Evolutionary conservation across 176 grass and related monocot genomes (phyloP), one percentile per base, ranked within the genome.

Genomic region (Raddia guianensis): DNA sequence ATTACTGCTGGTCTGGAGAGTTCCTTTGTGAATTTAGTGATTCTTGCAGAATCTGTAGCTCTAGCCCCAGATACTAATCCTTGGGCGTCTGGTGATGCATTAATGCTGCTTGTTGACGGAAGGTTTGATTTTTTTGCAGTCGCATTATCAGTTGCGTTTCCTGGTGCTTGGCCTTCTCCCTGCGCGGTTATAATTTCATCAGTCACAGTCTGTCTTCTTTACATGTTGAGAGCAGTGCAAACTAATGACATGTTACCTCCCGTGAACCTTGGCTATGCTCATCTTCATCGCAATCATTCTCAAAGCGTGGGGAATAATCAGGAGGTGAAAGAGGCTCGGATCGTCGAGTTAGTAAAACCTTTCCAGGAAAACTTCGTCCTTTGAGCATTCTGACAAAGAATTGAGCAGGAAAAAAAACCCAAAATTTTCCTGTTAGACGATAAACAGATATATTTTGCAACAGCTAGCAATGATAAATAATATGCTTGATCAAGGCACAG

Each of bases 31-130:
- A 96, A 96, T 85, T 99, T 95, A 63, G 76, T 69, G 21, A 99
- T 75, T 83, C 97, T 89, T 12, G 97, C 89, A 16, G 97, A 95
- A 91, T 99, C 97, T 56, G 97, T 96, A 59, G 97, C 93, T 88
- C 97, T 90, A 86, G 97, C 89, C 21, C 90, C 97, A 66, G 88
- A 94, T 82, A 96, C 84, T 84, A 85, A 86, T 67, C 93, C 84
- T 74, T 91, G 88, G 52, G 84, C 89, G 88, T 99, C 91, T 66
- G 91, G 83, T 67, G 86, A 90, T 46, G 73, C 74, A 82, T 46
- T 91, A 3, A 60, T 20, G 55, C 72, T 99, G 66, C 83, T 96
- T 72, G 89, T 83, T 51, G 88, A 83, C 66, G 83, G 90, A 52
- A 74, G 43, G 76, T 80, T 93, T 67, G 82, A 72, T 67, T 86